Percentiles rank a stretch among this genome's conserved stretches.
These are phyloP conservation scores for Coleophoma crateriformis DNA, from an alignment of 2,329 filamentous ascomycete species.

Conservation along the genomic window DNA sequence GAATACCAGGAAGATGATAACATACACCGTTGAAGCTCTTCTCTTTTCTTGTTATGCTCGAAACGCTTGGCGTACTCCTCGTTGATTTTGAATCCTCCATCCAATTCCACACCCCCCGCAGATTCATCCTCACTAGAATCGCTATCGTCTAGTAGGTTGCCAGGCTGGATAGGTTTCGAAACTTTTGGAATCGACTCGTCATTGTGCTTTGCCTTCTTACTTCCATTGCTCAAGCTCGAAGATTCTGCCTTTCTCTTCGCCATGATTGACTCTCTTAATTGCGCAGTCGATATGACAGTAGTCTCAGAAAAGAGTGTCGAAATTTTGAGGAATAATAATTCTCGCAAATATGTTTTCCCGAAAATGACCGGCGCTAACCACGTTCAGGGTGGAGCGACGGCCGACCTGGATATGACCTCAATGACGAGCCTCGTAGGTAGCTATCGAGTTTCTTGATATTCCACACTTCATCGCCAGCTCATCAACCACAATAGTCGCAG, in stretches of 20 bases:
- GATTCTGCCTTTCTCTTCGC: conserved; percentile 26
- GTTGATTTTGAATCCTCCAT: conserved; percentile 69
- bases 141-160: conserved; percentile 43
- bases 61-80: conserved; percentile 83
- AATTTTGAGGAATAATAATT: not conserved
- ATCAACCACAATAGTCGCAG: too few species aligned
- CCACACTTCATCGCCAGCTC: not conserved
- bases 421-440: not conserved
- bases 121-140: conserved; percentile 29
- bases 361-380: not conserved
- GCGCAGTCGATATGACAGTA: not conserved
- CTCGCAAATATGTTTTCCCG: too few species aligned
- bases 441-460: not conserved
- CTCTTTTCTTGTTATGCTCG: conserved; percentile 95
- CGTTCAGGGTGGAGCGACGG: not conserved
- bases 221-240: conserved; percentile 8
- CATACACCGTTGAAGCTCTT: conserved; percentile 70
- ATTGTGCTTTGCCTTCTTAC: conserved; percentile 23
- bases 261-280: conserved; percentile 9
- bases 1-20: conserved; percentile 13
- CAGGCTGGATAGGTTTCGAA: conserved; percentile 5
- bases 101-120: conserved; percentile 28
- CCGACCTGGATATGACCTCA: not conserved
- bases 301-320: not conserved
- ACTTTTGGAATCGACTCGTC: conserved; percentile 2